phyloP scores from a whole-genome alignment of 1,139 yeast species.

The Saccharomyces uvarum region DNA sequence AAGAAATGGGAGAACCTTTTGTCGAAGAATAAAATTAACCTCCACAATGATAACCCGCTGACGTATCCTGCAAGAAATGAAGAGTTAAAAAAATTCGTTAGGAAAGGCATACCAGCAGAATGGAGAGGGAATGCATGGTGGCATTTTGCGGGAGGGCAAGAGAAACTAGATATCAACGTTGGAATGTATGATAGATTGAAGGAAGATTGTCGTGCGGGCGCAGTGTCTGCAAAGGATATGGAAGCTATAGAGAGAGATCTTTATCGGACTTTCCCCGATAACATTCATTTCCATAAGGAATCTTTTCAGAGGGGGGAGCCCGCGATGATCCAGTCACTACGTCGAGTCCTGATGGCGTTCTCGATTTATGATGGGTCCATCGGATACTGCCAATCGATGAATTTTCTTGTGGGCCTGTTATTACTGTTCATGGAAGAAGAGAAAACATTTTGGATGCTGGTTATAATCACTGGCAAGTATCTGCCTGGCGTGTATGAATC shows the following conservation, averaged over 20 bases:
- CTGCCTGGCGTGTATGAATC: constrained; percentile 88
- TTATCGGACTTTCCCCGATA: constrained; percentile 91
- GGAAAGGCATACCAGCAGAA: constrained; percentile 91
- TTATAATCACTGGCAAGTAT: constrained; percentile 73
- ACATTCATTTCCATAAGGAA: constrained; percentile 55
- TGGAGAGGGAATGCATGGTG: constrained; percentile 98
- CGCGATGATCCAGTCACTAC: constrained; percentile 56
- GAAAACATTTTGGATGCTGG: constrained; percentile 89
- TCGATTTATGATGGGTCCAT: constrained; percentile 80
- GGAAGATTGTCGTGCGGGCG: constrained; percentile 19
- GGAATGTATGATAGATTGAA: constrained; percentile 56
- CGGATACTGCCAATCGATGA: constrained; percentile 92
- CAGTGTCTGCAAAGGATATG: constrained; percentile 47
- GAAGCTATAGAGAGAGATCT: constrained; percentile 91
- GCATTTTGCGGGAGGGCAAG: constrained; percentile 81
- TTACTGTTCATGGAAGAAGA: constrained; percentile 84
- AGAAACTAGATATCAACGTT: constrained; percentile 54
- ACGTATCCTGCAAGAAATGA: constrained; percentile 80
- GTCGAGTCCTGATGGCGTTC: constrained; percentile 77
- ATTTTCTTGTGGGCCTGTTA: constrained; percentile 80
- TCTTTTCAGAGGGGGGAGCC: constrained; percentile 40
- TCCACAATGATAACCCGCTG: constrained; percentile 33
- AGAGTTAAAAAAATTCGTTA: constrained; percentile 67
- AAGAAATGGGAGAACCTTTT: constrained; percentile 65
- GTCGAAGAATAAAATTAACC: constrained; percentile 53